Conservation (phyloP, 164 flowering plant genomes). For the Malania oleifera region DNA sequence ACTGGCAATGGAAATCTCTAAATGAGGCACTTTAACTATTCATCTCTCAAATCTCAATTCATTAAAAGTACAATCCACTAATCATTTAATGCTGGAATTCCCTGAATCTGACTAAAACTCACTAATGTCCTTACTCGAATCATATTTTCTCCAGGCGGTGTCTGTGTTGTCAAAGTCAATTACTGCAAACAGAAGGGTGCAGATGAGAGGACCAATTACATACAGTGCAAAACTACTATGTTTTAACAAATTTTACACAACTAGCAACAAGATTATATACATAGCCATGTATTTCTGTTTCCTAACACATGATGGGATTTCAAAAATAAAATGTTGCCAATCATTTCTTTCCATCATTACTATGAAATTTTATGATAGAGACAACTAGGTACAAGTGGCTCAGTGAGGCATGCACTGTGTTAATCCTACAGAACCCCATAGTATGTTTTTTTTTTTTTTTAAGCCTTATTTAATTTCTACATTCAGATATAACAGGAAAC, state of each 20-base stretch:
- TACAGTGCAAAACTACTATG: no score
- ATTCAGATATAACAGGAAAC: not conserved
- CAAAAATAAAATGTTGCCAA: no score
- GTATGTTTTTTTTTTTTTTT: no score
- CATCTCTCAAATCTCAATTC: not conserved
- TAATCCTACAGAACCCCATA: not conserved
- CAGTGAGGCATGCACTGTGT: not conserved
- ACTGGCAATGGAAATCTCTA: constrained; percentile 29
- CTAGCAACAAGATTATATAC: not conserved
- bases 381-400: no score
- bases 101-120: not conserved
- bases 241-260: no score
- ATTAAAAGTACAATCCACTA: no score
- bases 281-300: not conserved
- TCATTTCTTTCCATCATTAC: no score
- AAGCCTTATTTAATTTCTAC: not conserved
- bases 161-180: constrained; percentile 71
- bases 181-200: constrained; percentile 27
- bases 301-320: no score
- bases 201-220: not conserved
- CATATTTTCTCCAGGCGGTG: constrained; percentile 63
- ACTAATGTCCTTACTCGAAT: constrained; percentile 35
- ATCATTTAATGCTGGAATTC: not conserved
- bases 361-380: no score
- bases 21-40: constrained; percentile 15